Base-by-base conservation (phyloP, 345 rosid genomes). In the Gossypium arboreum region DNA sequence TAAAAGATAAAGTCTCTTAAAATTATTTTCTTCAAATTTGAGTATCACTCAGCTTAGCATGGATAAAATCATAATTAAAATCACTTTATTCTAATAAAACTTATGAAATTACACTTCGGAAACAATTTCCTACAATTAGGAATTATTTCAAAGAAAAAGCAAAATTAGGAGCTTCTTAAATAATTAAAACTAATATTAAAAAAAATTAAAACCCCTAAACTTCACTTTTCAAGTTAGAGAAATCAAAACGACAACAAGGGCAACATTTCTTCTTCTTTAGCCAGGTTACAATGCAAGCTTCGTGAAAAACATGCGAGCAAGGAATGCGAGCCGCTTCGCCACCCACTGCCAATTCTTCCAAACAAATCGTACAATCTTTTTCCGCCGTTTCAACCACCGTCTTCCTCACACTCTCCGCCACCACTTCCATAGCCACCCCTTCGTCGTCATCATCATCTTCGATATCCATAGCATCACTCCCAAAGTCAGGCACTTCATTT, bases 211-310 rank as follows among this genome's bases (percentile, higher is more conserved):
- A 18, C 51, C 4, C 39, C 56, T 68, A 58, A 22, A 22, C 55
- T 22, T 17, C 41, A 44, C 17, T 45, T 66, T 66, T 66, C 27
- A 20, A 2, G 39, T 67, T 20, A 11, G 12, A 22, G 24, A 69
- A 27, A 2, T 25, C 58, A 59, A 52, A 70, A 70, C 73, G 73
- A 52, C 73, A 70, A 29, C 45, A 70, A 29, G 73, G 73, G 73
- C 73, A 70, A 25, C 73, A 60, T 52, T 70, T 70, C 16, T 17
- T 52, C 60, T 29, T 70, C 25, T 17, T 70, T 47, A 70, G 25
- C 73, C 73, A 70, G 20, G 47, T 70, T 7, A 5, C 10, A 29
- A 70, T 27, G 47, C 73, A 70, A 17, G 0, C 60, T 17, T 29
- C 17, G n/a, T 70, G 73, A 70, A 70, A 70, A 4, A 29, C 24